A percentile compares a stretch with the other conserved stretches of the same genome.
Conservation (phyloP, 2,329 filamentous ascomycete genomes). For the Cladosporium sp. region DNA sequence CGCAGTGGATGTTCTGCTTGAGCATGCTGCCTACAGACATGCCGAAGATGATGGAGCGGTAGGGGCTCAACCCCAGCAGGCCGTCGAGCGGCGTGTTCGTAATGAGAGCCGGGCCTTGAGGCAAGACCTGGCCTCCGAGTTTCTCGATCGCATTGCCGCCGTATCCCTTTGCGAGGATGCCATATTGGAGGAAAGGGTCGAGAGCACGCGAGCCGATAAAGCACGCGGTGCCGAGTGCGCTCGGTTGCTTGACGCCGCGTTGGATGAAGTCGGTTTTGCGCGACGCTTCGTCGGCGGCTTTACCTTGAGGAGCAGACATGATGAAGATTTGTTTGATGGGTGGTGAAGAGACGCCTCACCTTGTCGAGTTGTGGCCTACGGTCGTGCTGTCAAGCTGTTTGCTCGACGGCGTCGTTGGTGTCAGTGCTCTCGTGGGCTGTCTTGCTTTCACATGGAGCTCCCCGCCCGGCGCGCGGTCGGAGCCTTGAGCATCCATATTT, state of each 20-base stretch:
- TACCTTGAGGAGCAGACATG: slow-evolving; percentile 13
- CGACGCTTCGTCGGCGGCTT: slow-evolving; percentile 4
- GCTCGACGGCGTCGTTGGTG: background rate
- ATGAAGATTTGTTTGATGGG: background rate
- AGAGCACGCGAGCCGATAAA: slow-evolving; percentile 47
- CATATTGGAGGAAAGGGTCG: slow-evolving; percentile 48
- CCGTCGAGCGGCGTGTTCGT: slow-evolving; percentile 40
- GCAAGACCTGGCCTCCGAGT: slow-evolving; percentile 43
- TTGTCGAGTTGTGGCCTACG: background rate
- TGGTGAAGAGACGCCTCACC: background rate
- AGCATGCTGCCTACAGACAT: slow-evolving; percentile 51
- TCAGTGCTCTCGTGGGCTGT: background rate
- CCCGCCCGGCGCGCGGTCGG: background rate
- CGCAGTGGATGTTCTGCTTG: slow-evolving; percentile 56
- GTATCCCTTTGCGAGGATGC: slow-evolving; percentile 42
- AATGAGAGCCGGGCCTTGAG: slow-evolving; percentile 37
- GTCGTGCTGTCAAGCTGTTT: background rate
- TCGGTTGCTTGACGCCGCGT: slow-evolving; percentile 39
- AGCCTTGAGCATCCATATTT: background rate
- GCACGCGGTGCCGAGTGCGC: slow-evolving; percentile 34
- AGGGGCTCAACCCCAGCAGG: slow-evolving; percentile 46
- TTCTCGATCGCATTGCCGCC: slow-evolving; percentile 42
- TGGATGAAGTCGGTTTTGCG: slow-evolving; percentile 26
- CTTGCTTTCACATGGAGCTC: background rate
- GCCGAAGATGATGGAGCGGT: slow-evolving; percentile 48